These are phyloP conservation scores for Geranium rotundifolium DNA, from an alignment of 345 rosid species.

Conservation along the genomic window DNA sequence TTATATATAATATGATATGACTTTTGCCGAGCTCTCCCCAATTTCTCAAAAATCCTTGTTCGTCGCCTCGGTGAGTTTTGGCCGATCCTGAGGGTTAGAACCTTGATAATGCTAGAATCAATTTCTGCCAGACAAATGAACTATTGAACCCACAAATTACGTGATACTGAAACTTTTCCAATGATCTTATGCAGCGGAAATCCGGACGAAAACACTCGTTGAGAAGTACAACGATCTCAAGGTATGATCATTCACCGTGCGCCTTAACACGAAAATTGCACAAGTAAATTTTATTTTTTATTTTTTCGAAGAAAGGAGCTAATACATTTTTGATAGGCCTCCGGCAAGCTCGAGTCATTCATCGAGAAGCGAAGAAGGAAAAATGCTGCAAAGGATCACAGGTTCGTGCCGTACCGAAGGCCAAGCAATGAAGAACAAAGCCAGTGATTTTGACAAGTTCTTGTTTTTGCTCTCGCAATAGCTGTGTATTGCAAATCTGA, in stretches of 20 bases:
- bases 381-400: slow-evolving; percentile 85
- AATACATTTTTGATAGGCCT: slow-evolving; percentile 32
- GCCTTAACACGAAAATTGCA: neutral
- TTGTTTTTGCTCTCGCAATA: neutral
- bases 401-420: slow-evolving; percentile 77
- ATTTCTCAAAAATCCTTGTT: too few species aligned
- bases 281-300: neutral
- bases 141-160: neutral
- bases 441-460: slow-evolving; percentile 5
- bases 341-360: slow-evolving; percentile 72
- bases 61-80: too few species aligned
- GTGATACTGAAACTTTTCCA: neutral
- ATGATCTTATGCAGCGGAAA: slow-evolving; percentile 51
- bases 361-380: slow-evolving; percentile 76
- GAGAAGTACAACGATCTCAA: slow-evolving; percentile 69
- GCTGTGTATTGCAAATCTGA: neutral
- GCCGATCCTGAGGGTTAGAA: too few species aligned
- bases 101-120: neutral
- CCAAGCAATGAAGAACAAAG: slow-evolving; percentile 23
- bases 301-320: neutral
- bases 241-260: slow-evolving; percentile 23
- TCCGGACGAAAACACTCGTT: slow-evolving; percentile 54
- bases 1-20: too few species aligned
- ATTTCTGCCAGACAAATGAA: neutral
- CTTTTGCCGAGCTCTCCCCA: too few species aligned